Evolutionary conservation across 768 basidiomycete genomes (phyloP).

Genomic region (Chlorophyllum brunneum): DNA sequence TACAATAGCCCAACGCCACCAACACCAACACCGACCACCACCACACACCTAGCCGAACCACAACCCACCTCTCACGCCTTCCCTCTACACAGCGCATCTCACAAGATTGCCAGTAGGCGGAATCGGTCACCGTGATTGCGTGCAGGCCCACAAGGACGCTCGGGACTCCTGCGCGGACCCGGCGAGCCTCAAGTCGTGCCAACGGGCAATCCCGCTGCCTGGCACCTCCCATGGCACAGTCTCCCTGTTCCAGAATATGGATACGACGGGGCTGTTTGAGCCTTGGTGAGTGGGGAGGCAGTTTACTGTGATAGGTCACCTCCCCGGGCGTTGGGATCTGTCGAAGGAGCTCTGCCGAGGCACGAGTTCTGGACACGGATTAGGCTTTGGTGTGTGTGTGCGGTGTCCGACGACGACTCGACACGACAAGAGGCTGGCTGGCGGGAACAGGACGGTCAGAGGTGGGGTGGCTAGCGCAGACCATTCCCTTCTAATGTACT

Average conservation of each 20-base stretch:
- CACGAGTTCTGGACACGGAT: background rate
- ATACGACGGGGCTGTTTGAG: background rate
- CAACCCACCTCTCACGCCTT: background rate
- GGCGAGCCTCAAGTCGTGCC: background rate
- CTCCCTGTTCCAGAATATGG: conserved; percentile 3
- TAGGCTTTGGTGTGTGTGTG: conserved; percentile 3
- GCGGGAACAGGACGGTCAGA: background rate
- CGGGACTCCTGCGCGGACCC: background rate
- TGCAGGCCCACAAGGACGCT: background rate
- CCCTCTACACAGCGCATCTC: background rate
- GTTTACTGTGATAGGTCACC: conserved; percentile 2
- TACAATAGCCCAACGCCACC: background rate
- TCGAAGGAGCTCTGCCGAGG: background rate
- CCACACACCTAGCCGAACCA: background rate
- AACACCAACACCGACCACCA: background rate
- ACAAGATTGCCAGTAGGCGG: background rate
- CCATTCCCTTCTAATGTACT: no score
- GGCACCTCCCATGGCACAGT: conserved; percentile 1
- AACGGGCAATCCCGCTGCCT: background rate
- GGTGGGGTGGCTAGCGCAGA: no score
- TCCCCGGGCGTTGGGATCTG: conserved; percentile 5
- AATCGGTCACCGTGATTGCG: background rate
- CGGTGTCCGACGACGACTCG: background rate
- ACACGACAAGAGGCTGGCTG: no score
- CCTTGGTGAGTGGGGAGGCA: background rate